Evolutionary conservation across 495 filamentous ascomycete genomes (phyloP), one percentile per base, ranked within the genome.

Genomic region (Daldinia caldariorum): DNA sequence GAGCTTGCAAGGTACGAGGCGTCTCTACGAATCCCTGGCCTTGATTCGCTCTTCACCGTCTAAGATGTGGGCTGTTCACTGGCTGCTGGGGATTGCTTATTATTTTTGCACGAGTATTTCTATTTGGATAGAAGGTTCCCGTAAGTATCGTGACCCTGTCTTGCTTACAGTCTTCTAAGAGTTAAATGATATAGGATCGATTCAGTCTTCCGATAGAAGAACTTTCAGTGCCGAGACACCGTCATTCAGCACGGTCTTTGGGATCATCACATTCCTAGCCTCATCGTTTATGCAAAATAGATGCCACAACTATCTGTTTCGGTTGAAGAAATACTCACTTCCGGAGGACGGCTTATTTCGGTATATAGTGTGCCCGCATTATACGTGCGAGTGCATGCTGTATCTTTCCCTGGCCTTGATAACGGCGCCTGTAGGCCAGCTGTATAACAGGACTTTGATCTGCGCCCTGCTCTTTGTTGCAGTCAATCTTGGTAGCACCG

Each of bases 81-180:
- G 92, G 88, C 53, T 91, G 20, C 77, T 94, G 2, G 96, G 96
- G 1, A 76, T 95, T 18, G 79, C 78, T 14, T 97, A 92, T 78
- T 99, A 99, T 77, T 70, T 90, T 14, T 81, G 80, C 35, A 88
- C 90, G 60, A 86, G 88, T 26, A 79, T 97, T 59, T 85, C 91
- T 2, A 80, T 97, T 37, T 97, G 94, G 95, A 85, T 97, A 59
- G 93, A 97, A 77, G 93, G 92, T 26, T 86, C 89, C 58, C 83
- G 93, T 94, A 82, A 65, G 85, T 75, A 60, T 49, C 29, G 18
- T 51, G 43, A 13, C 26, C 20, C 14, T 32, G 37, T 56, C 29
- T 58, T 20, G 63, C 61, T 50, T 50, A 55, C 18, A 59, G 47
- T 32, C 31, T 73, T 65, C 58, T 63, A 70, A 66, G 54, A 16